phyloP scores from a whole-genome alignment of 2,329 filamentous ascomycete species.

The Eutypella sp. region DNA sequence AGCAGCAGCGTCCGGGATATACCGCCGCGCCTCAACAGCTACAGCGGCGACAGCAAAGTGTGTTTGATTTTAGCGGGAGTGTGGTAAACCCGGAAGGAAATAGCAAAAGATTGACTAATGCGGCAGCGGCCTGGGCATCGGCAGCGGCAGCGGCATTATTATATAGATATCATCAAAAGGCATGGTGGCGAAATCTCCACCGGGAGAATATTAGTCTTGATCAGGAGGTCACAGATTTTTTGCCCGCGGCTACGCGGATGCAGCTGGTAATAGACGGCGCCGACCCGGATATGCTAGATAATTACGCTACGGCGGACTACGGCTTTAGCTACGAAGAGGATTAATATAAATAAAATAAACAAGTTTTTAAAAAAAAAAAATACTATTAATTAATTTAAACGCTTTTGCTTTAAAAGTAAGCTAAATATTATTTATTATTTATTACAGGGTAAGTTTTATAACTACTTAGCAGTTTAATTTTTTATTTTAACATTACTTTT shows the following conservation, averaged over 20 bases:
- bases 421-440: not conserved
- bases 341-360: constrained; percentile 2
- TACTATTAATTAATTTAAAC: not conserved
- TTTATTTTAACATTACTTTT: not conserved
- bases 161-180: too few relatives aligned
- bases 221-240: too few relatives aligned
- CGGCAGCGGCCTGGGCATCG: too few relatives aligned
- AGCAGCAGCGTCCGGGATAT: constrained; percentile 36
- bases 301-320: constrained; percentile 2
- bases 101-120: too few relatives aligned
- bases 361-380: not conserved
- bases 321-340: constrained; percentile 9
- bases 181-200: too few relatives aligned
- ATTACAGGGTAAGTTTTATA: not conserved
- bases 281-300: constrained; percentile 5
- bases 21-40: not conserved
- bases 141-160: too few relatives aligned
- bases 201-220: too few relatives aligned
- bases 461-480: not conserved
- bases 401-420: not conserved
- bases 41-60: too few relatives aligned
- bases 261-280: constrained; percentile 9
- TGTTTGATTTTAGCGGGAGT: constrained; percentile 6
- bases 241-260: constrained; percentile 6
- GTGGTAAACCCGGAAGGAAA: constrained; percentile 9